A percentile compares a stretch with the other conserved stretches of the same genome.
Evolutionary conservation across 2,329 filamentous ascomycete genomes (phyloP).

Genomic region (Fusarium haematococcum): DNA sequence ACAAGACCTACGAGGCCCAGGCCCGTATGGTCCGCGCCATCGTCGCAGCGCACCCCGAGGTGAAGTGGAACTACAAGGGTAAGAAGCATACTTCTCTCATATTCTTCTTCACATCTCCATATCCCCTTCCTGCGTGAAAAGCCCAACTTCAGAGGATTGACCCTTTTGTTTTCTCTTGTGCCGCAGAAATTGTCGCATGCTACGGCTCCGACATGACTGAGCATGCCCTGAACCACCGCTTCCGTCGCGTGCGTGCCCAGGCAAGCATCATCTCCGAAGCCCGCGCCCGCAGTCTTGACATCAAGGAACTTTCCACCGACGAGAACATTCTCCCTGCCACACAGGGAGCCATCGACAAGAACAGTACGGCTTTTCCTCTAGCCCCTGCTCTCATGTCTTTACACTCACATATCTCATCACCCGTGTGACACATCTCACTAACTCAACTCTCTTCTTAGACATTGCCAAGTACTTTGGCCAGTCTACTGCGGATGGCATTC

Average conservation of each 20-base stretch:
- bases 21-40: conserved; percentile 71
- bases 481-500: conserved; percentile 67
- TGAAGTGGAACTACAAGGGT: conserved; percentile 73
- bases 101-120: neutral
- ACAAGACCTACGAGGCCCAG: conserved; percentile 70
- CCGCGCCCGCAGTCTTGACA: conserved; percentile 53
- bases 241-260: conserved; percentile 60
- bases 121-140: neutral
- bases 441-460: conserved; percentile 53
- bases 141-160: conserved; percentile 46
- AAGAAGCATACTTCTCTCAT: conserved; percentile 46
- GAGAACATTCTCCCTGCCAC: conserved; percentile 52
- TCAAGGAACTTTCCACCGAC: conserved; percentile 55
- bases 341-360: conserved; percentile 53
- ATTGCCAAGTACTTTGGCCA: conserved; percentile 71
- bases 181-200: conserved; percentile 59
- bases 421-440: neutral
- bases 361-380: conserved; percentile 51
- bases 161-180: conserved; percentile 35
- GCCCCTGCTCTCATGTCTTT: neutral
- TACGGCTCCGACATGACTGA: conserved; percentile 63
- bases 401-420: conserved; percentile 3
- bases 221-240: conserved; percentile 63
- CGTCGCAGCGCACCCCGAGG: conserved; percentile 65
- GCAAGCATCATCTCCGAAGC: conserved; percentile 53